Evolutionary conservation across 139 green algal genomes (phyloP), one percentile per base, ranked within the genome.

Genomic region (Edaphochlamys debaryana): DNA sequence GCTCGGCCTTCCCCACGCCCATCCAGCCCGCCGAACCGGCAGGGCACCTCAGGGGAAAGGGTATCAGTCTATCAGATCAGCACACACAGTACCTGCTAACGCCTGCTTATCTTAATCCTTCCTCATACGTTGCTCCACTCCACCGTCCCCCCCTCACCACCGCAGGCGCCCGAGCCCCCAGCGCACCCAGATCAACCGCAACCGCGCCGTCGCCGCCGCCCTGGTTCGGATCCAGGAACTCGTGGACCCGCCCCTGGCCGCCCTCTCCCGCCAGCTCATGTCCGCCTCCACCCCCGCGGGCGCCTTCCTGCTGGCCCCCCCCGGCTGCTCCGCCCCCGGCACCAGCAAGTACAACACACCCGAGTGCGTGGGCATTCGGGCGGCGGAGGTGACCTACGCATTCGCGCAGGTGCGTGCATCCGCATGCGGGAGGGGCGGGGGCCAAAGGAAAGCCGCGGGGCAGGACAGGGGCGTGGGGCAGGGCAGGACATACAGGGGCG

Each of bases 331-430:
- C 45, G 45, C 45, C 45, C 11, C 45, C 45, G 13, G 45, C 45
- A 20, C 4, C 22, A 34, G 4, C 1, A 8, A 20, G 7, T 72
- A 20, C 19, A 34, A 72, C 37, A 72, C 17, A 1, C 67, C 67
- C 20, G 67, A 72, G 67, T 72, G 67, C 38, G 67, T 72, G 22
- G 67, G 67, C 67, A 72, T 72, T 38, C 22, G 17, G 23, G 67
- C 67, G 1, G 67, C 67, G 37, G 5, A 72, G 20, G 67, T 52
- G 32, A 27, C 22, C 9, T 67, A 37, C 58, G 29, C 7, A 29
- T 7, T 4, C 23, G 54, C 30, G 11, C 54, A 30, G 54, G 23
- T 63, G 23, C 17, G 54, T 58, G 50, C 50, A 17, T 58, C 22
- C 22, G 54, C 54, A 63, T 63, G 54, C n/a, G n/a, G n/a, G n/a